Percentiles rank a stretch among this genome's conserved stretches.
These are phyloP conservation scores for Pythium pyrilobum DNA, from an alignment of 352 stramenopile genomes.

Conservation along the genomic window DNA sequence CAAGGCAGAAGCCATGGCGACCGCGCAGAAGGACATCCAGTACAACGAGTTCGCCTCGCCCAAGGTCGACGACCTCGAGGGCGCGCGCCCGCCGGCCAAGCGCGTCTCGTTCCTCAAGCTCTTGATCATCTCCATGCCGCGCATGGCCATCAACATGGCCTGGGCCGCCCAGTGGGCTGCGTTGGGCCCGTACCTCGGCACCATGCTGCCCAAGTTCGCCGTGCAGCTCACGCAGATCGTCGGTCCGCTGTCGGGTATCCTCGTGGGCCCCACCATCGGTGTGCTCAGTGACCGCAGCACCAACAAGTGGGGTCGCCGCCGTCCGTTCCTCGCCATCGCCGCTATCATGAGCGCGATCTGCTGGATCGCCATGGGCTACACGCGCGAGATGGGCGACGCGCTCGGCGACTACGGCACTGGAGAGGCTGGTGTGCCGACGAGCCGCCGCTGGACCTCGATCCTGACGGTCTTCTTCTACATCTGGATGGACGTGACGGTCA, in stretches of 20 bases:
- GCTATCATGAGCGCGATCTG: conserved; percentile 20
- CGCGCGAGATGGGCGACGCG: conserved; percentile 37
- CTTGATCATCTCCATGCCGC: conserved; percentile 44
- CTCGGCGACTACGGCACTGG: conserved; percentile 36
- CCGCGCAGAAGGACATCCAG: no score
- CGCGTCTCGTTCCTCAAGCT: conserved; percentile 26
- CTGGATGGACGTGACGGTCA: conserved; percentile 61
- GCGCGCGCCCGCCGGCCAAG: background rate
- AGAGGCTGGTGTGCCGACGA: conserved; percentile 21
- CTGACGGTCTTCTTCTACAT: conserved; percentile 56
- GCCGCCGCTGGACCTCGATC: conserved; percentile 38
- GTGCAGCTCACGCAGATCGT: conserved; percentile 54
- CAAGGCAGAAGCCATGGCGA: no score
- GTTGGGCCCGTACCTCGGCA: conserved; percentile 48
- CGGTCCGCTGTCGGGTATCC: conserved; percentile 38
- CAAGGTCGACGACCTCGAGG: conserved; percentile 10
- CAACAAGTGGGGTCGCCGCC: conserved; percentile 31
- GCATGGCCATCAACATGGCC: conserved; percentile 54
- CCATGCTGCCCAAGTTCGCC: conserved; percentile 34
- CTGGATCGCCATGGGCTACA: conserved; percentile 52
- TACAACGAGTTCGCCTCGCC: no score
- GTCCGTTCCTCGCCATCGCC: conserved; percentile 31
- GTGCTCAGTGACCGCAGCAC: conserved; percentile 44
- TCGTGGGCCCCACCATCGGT: conserved; percentile 44
- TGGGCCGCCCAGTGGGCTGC: conserved; percentile 57